These are phyloP conservation scores for Cladochytrium replicatum DNA, from an alignment of 192 early-diverging fungal species.

Conservation along the genomic window DNA sequence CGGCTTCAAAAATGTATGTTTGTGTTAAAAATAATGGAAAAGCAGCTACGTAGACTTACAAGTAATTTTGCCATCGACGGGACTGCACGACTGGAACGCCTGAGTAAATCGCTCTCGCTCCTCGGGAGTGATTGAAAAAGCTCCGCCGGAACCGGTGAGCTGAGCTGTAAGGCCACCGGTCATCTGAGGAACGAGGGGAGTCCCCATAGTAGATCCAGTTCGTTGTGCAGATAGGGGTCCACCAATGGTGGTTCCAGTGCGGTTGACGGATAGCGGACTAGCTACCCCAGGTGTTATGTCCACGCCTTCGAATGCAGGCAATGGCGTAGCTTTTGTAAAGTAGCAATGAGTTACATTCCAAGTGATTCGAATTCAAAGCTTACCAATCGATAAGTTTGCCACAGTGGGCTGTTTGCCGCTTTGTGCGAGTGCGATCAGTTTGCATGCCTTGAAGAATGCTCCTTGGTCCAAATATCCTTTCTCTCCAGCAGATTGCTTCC, in stretches of 20 bases:
- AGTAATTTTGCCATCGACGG: constrained; percentile 36
- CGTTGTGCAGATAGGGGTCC: constrained; percentile 5
- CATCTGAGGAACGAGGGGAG: background rate
- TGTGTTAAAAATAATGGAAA: constrained; percentile 2
- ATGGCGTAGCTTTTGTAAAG: constrained; percentile 25
- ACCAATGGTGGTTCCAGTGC: constrained; percentile 15
- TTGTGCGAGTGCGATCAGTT: constrained; percentile 82
- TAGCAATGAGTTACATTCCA: constrained; percentile 6
- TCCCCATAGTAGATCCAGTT: background rate
- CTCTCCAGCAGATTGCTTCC: constrained; percentile 78
- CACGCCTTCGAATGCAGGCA: constrained; percentile 54
- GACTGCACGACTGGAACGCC: constrained; percentile 49
- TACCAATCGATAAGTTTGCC: constrained; percentile 40
- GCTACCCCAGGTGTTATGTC: constrained; percentile 10
- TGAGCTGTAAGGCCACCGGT: background rate
- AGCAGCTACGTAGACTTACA: background rate
- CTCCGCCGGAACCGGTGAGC: background rate
- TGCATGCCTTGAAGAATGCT: constrained; percentile 73
- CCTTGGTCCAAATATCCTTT: constrained; percentile 61
- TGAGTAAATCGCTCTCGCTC: constrained; percentile 53
- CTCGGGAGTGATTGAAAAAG: constrained; percentile 14
- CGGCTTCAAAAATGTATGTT: too few species aligned
- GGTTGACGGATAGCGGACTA: constrained; percentile 1
- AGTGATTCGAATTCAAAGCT: constrained; percentile 3
- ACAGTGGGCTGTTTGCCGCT: constrained; percentile 49